These are phyloP conservation scores for Lentinus brumalis DNA, from an alignment of 768 basidiomycete species.

Conservation along the genomic window DNA sequence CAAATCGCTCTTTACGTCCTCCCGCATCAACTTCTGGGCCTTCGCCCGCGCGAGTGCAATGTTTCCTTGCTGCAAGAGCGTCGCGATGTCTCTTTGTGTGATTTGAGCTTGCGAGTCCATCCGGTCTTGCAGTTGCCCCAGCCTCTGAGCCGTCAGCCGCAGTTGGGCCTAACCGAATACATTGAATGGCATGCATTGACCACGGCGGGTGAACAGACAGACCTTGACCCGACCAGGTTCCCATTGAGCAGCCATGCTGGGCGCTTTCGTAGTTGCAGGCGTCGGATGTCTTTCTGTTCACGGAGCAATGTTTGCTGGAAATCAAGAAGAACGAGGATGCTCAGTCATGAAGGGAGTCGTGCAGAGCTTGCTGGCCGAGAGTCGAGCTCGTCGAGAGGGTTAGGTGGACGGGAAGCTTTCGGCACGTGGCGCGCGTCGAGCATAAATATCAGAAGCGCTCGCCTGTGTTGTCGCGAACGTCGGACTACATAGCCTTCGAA, in stretches of 20 bases:
- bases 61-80: slow-evolving; percentile 61
- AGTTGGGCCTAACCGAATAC: slow-evolving; percentile 53
- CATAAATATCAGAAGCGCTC: not conserved
- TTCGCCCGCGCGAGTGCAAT: slow-evolving; percentile 69
- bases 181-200: not conserved
- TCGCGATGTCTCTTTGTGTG: slow-evolving; percentile 68
- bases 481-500: too few species aligned
- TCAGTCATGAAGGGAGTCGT: not conserved
- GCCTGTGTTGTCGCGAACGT: not conserved
- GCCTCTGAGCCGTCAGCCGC: slow-evolving; percentile 59
- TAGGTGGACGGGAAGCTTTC: not conserved
- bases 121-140: slow-evolving; percentile 71
- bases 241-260: slow-evolving; percentile 27
- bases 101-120: slow-evolving; percentile 66
- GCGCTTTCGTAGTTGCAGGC: slow-evolving; percentile 3
- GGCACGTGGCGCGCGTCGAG: not conserved
- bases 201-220: not conserved
- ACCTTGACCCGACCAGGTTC: slow-evolving; percentile 37
- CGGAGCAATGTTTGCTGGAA: not conserved
- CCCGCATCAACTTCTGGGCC: slow-evolving; percentile 64
- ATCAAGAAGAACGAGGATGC: not conserved
- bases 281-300: not conserved
- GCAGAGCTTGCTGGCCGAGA: not conserved
- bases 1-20: slow-evolving; percentile 63
- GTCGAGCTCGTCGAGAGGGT: not conserved